Conservation (phyloP, 805 yeast species). For the Komagataella pastoris region DNA sequence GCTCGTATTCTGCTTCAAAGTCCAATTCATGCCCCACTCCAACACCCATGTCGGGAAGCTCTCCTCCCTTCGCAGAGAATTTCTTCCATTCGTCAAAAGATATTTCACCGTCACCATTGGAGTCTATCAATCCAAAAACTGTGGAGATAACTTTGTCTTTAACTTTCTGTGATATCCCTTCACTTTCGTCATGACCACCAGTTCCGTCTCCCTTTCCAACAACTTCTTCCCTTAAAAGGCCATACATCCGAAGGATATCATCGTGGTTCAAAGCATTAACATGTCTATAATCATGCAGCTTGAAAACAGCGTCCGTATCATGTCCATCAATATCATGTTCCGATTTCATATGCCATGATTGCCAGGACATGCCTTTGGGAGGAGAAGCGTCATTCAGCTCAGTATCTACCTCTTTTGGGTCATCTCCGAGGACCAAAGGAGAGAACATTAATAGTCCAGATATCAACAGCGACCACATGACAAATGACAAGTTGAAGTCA, state of each 20-base stretch:
- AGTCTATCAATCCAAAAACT: constrained; percentile 50
- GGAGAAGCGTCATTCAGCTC: constrained; percentile 2
- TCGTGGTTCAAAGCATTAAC: constrained; percentile 38
- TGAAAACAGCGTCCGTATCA: constrained; percentile 67
- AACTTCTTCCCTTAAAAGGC: constrained; percentile 54
- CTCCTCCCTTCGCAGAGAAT: constrained; percentile 48
- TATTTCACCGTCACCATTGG: constrained; percentile 50
- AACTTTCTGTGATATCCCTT: constrained; percentile 39
- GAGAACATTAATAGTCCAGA: neutral
- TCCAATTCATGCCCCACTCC: constrained; percentile 94
- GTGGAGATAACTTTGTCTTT: constrained; percentile 40
- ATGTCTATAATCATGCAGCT: constrained; percentile 58
- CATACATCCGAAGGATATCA: constrained; percentile 75
- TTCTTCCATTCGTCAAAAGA: constrained; percentile 57
- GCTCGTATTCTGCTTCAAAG: constrained; percentile 86
- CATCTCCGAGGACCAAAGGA: neutral
- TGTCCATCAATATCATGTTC: constrained; percentile 73
- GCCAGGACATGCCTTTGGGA: constrained; percentile 47
- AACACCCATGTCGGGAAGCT: constrained; percentile 81
- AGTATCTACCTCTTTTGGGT: neutral
- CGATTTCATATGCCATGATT: constrained; percentile 79
- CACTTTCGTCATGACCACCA: constrained; percentile 65
- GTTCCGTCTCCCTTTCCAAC: constrained; percentile 87
- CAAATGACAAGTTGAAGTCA: neutral
- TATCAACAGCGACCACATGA: neutral